Percentiles rank a stretch among this genome's conserved stretches.
Evolutionary conservation across 202 grass and related monocot species (phyloP).

Genomic region (Saccharum hybrid): DNA sequence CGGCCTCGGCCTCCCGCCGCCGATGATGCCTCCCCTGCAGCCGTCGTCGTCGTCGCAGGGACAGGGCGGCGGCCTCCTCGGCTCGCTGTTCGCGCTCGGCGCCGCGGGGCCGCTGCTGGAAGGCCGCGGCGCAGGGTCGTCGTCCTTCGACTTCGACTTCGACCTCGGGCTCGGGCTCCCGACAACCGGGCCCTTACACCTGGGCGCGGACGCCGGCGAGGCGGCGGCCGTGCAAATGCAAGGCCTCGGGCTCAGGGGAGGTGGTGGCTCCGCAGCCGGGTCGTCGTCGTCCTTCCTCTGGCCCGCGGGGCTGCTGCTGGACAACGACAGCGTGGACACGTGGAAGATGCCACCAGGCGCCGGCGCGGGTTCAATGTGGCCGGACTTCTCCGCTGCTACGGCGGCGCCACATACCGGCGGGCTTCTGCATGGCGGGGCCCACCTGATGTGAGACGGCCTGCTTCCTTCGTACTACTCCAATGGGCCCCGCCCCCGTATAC

Average conservation of each 20-base stretch:
- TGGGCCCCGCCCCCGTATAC: too few species aligned
- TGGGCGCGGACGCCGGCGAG: constrained; percentile 6
- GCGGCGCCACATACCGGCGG: constrained; percentile 20
- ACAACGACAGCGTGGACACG: constrained; percentile 45
- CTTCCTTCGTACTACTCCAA: not conserved
- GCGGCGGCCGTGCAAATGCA: constrained; percentile 3
- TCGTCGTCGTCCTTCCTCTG: constrained; percentile 52
- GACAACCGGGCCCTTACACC: not conserved
- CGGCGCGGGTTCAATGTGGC: constrained; percentile 45
- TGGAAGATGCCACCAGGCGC: constrained; percentile 55
- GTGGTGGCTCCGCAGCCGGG: not conserved
- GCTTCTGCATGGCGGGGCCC: constrained; percentile 26
- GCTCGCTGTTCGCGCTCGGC: constrained; percentile 60
- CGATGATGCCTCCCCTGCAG: not conserved
- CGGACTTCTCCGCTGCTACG: constrained; percentile 45
- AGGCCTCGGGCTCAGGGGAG: constrained; percentile 46
- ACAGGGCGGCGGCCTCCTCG: constrained; percentile 35
- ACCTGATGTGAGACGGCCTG: constrained; percentile 28
- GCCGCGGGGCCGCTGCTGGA: constrained; percentile 59
- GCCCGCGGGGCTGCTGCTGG: constrained; percentile 51
- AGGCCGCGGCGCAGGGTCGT: constrained; percentile 41
- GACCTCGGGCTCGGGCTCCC: constrained; percentile 73
- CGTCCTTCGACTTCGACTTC: constrained; percentile 38
- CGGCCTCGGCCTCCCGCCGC: not conserved
- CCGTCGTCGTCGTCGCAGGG: not conserved